Evolutionary conservation across 2,329 filamentous ascomycete genomes (phyloP), one percentile per base, ranked within the genome.

Genomic region (Diaporthe vexans): DNA sequence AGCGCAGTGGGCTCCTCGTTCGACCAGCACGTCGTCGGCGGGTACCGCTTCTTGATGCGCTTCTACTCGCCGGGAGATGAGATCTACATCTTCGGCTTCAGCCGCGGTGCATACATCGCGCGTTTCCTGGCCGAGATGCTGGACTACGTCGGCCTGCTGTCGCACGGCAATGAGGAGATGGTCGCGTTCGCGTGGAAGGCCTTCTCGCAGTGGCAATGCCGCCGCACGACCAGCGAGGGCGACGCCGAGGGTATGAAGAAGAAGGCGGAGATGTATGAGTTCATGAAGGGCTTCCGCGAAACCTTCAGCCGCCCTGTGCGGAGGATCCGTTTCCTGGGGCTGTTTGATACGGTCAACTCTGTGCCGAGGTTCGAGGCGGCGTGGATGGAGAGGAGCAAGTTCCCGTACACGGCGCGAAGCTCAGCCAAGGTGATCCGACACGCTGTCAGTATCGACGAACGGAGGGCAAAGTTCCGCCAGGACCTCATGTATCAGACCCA

Each of bases 121-220:
- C 90, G 93, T 3, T 94, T 94, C 79, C 84, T 95, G 0, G 94
- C 94, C 0, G 94, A 97, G 80, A 96, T 96, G 94, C 87, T 97
- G 9, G 94, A 97, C 79, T 92, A 94, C 77, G 91, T 97, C 72
- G 94, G 95, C 1, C 86, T 97, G 0, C 86, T 97, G 19, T 93
- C 92, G 17, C 92, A 94, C 69, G 94, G 94, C 15, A 97, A 97
- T 78, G 94, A 97, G 79, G 94, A 97, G 78, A 93, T 97, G 91
- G 91, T 94, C 69, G 87, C 89, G 5, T 97, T 97, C 80, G 94
- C 94, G 0, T 97, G 94, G 94, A 95, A 94, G 81, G 92, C 93
- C 0, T 95, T 95, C 79, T 89, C 92, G 10, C 91, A 92, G 80
- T 95, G 92, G 92, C 92, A 94, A 79, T 88, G 87, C 57, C 89